These are phyloP conservation scores for Fraxinus cuspidata DNA, from an alignment of 257 asterid genomes.

Conservation along the genomic window DNA sequence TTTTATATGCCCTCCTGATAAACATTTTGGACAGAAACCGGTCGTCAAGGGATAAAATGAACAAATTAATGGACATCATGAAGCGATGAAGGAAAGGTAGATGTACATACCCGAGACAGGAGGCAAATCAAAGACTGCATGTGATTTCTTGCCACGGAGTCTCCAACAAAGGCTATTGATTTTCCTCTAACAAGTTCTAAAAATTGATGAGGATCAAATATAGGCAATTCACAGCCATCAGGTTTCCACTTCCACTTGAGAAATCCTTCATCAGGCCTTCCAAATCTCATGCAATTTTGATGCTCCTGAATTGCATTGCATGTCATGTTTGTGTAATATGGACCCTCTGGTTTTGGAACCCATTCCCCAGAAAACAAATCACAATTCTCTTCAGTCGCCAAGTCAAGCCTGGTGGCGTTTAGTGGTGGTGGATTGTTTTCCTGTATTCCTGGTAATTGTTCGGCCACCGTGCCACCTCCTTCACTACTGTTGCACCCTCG, in stretches of 20 bases:
- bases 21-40: too few species aligned
- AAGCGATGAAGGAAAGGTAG: too few species aligned
- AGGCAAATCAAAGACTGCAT: conserved; percentile 70
- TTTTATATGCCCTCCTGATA: too few species aligned
- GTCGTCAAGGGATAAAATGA: too few species aligned
- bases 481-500: conserved; percentile 5
- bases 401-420: neutral
- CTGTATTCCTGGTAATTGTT: too few species aligned
- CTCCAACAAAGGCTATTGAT: conserved; percentile 70
- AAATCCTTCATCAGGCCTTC: conserved; percentile 60
- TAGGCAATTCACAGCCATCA: conserved; percentile 63
- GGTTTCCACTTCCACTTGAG: conserved; percentile 87
- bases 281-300: conserved; percentile 75
- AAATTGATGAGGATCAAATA: conserved; percentile 52
- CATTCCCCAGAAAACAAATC: too few species aligned
- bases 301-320: conserved; percentile 79
- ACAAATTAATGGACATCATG: too few species aligned
- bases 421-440: too few species aligned
- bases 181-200: conserved; percentile 57
- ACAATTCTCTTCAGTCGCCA: conserved; percentile 16
- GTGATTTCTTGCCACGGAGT: conserved; percentile 64
- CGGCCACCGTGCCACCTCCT: neutral
- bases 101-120: conserved; percentile 44
- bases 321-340: too few species aligned
- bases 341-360: too few species aligned